phyloP scores from a whole-genome alignment of 1,284 basidiomycete genomes.

The Testicularia cyperi region DNA sequence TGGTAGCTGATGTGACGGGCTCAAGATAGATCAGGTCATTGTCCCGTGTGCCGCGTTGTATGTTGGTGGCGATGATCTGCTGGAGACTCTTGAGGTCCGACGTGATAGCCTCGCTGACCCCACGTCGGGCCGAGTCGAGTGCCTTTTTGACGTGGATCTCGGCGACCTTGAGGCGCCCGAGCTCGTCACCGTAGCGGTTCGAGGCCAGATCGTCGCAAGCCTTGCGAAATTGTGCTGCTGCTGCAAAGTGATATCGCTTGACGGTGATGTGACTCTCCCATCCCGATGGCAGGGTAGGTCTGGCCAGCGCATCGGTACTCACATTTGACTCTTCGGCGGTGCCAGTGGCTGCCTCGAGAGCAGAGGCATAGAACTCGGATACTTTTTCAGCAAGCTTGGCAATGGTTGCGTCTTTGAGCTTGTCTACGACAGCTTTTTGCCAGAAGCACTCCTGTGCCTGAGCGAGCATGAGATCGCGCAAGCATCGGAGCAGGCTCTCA shows the following conservation, averaged over 20 bases:
- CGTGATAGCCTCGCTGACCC: slow-evolving; percentile 63
- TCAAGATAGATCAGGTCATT: slow-evolving; percentile 96
- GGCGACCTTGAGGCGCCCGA: slow-evolving; percentile 49
- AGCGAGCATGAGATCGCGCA: slow-evolving; percentile 81
- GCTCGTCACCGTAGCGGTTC: slow-evolving; percentile 62
- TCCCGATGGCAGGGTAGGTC: slow-evolving; percentile 63
- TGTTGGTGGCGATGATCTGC: slow-evolving; percentile 66
- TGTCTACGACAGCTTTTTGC: slow-evolving; percentile 81
- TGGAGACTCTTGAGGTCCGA: slow-evolving; percentile 67
- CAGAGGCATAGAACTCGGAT: slow-evolving; percentile 40
- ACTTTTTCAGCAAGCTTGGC: slow-evolving; percentile 81
- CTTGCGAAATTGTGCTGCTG: slow-evolving; percentile 85
- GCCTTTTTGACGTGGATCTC: slow-evolving; percentile 70
- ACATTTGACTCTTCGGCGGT: slow-evolving; percentile 1
- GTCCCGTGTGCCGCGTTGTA: slow-evolving; percentile 74
- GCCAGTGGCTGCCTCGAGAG: slow-evolving; percentile 15
- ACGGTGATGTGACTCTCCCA: slow-evolving; percentile 81
- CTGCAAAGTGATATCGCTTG: slow-evolving; percentile 83
- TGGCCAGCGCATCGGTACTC: slow-evolving; percentile 6
- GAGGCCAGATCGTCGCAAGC: slow-evolving; percentile 86
- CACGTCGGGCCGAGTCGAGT: slow-evolving; percentile 71
- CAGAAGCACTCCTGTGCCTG: slow-evolving; percentile 97
- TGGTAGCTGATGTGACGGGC: slow-evolving; percentile 74
- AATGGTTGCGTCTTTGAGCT: slow-evolving; percentile 80
- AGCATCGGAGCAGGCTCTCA: slow-evolving; percentile 68